Evolutionary conservation across 164 flowering plant genomes (phyloP).

Genomic region (Liriodendron chinense): DNA sequence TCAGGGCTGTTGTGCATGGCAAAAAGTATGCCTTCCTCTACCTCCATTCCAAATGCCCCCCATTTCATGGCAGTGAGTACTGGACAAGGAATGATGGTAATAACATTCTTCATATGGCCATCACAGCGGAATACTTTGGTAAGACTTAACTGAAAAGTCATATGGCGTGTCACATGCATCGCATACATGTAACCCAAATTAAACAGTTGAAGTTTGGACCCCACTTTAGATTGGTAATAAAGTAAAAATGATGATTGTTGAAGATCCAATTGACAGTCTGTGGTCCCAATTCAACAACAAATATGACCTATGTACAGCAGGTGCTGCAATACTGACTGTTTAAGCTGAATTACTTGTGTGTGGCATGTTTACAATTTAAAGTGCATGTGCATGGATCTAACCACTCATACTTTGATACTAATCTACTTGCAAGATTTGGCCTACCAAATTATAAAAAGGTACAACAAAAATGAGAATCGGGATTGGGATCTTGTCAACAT

Average conservation of each 20-base stretch:
- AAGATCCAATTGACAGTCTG: too few species aligned
- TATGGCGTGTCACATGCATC: not conserved
- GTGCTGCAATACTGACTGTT: too few species aligned
- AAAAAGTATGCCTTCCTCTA: constrained; percentile 12
- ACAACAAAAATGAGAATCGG: not conserved
- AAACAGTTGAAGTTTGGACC: too few species aligned
- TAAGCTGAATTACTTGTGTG: too few species aligned
- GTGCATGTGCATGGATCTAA: too few species aligned
- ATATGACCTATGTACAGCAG: too few species aligned
- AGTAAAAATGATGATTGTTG: too few species aligned
- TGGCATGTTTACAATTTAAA: too few species aligned
- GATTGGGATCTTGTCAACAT: constrained; percentile 12
- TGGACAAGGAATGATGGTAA: constrained; percentile 21
- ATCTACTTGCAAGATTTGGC: not conserved
- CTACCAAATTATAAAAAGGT: not conserved
- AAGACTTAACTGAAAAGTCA: not conserved
- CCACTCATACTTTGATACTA: not conserved
- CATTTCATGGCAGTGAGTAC: not conserved
- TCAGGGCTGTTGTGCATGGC: constrained; percentile 21
- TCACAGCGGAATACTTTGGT: constrained; percentile 23
- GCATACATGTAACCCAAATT: not conserved
- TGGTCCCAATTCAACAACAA: too few species aligned
- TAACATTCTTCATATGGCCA: constrained; percentile 25
- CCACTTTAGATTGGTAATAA: not conserved
- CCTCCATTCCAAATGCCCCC: not conserved